phyloP scores from a whole-genome alignment of 2,329 filamentous ascomycete species.

The Colletotrichum sp. region DNA sequence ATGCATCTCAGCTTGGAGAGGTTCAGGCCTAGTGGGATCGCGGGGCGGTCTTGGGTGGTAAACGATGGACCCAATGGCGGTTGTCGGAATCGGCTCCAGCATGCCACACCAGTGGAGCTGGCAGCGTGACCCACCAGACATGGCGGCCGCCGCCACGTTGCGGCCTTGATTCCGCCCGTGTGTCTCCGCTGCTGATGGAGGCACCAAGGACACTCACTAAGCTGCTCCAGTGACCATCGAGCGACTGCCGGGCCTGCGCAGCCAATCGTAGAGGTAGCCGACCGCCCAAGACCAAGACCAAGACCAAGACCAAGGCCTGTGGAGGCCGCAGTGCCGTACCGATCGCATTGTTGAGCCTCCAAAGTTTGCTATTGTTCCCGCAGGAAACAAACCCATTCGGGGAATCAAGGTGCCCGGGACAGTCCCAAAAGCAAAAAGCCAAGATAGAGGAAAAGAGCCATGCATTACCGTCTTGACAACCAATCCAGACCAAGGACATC shows the following conservation, averaged over 20 bases:
- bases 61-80: neutral
- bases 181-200: neutral
- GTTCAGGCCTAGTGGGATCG: neutral
- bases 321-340: neutral
- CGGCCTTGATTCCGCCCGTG: neutral
- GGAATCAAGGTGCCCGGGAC: neutral
- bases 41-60: neutral
- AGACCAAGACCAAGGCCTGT: neutral
- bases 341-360: neutral
- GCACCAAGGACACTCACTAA: neutral
- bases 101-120: neutral
- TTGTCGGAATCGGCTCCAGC: neutral
- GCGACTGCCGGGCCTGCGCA: neutral
- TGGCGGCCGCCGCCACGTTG: constrained; percentile 4
- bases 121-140: neutral
- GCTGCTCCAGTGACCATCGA: neutral
- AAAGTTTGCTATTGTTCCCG: neutral
- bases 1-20: neutral
- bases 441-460: neutral
- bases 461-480: neutral
- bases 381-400: neutral
- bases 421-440: too few species aligned
- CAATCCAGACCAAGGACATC: neutral
- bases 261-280: neutral
- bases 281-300: neutral